Base-by-base conservation (phyloP, 495 filamentous ascomycete genomes). In the Penicillium samsonianum region DNA sequence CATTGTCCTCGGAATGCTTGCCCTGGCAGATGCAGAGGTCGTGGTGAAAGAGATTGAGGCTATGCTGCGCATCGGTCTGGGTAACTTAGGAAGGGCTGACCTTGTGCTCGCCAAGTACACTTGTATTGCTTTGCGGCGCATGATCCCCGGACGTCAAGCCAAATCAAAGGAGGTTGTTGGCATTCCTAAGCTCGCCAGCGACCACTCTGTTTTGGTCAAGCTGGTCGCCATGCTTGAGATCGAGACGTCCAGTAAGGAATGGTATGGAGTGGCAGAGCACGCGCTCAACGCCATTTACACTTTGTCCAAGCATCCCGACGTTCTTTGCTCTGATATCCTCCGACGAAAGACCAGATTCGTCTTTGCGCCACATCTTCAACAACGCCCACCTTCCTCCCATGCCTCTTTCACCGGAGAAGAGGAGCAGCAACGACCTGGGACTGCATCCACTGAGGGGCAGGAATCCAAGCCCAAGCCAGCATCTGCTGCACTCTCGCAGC, bases 201-300 rank as follows among this genome's bases (percentile, higher is more conserved):
- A 97, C 57, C 95, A 98, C 70, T 89, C 94, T 2, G 84, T 97
- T 17, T 67, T 98, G 37, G 76, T 79, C 3, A 86, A 86, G 61
- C 82, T 99, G 9, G 89, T 90, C n/a, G 83, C 85, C 2, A 88
- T 97, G 66, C 83, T 87, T 30, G 92, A 97, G 57, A 82, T 96
- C 10, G 80, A 85, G 16, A 90, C 90, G 0, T 87, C 96, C 42
- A 93, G 87, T 69, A 93, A 95, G 68, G 94, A 99, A 68, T 99
- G 94, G 94, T 92, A 86, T 63, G 92, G 95, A 8, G 88, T 97
- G n/a, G 92, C 95, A 16, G 94, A 99, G 65, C 95, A 99, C 70
- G 92, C 94, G 17, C 91, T 98, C 64, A 87, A 90, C 56, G 94
- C 94, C 33, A 96, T 99, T 59, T 99, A 98, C 67, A 82, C 88